Conservation (phyloP, 805 yeast species). For the Metschnikowia matae region DNA sequence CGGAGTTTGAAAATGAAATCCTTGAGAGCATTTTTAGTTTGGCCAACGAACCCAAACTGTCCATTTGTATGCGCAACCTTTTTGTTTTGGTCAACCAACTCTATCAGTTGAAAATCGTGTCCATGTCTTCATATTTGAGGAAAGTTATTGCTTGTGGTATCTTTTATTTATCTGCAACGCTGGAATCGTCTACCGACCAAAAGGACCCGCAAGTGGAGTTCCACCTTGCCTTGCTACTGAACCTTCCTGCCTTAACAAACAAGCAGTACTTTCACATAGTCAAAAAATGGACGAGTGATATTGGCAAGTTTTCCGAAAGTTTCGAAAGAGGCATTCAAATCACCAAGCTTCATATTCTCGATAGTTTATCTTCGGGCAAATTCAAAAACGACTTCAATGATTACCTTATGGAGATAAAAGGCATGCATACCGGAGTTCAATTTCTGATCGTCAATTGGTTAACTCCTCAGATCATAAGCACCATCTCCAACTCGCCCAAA, state of each 20-base stretch:
- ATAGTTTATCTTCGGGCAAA: conserved; percentile 23
- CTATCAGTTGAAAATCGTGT: conserved; percentile 46
- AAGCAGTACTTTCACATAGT: conserved; percentile 55
- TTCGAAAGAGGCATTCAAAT: conserved; percentile 38
- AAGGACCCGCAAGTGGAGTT: conserved; percentile 24
- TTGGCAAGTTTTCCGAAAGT: conserved; percentile 26
- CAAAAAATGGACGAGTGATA: conserved; percentile 42
- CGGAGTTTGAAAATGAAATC: conserved; percentile 43
- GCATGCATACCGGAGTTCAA: conserved; percentile 40
- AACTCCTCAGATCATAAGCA: conserved; percentile 38
- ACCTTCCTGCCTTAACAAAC: conserved; percentile 52
- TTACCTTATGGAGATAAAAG: conserved; percentile 11
- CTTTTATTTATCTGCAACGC: conserved; percentile 52
- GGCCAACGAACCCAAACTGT: conserved; percentile 16
- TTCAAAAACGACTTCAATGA: conserved; percentile 14
- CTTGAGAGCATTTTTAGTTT: conserved; percentile 36
- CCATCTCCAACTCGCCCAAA: conserved; percentile 30
- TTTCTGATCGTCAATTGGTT: conserved; percentile 48
- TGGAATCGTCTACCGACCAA: conserved; percentile 10
- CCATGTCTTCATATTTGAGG: conserved; percentile 67
- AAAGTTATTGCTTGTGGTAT: conserved; percentile 83
- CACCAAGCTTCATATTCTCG: conserved; percentile 30
- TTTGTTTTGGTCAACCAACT: conserved; percentile 51
- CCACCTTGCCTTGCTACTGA: conserved; percentile 55
- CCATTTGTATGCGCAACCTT: conserved; percentile 23